Base-by-base conservation (phyloP, 768 basidiomycete species). In the Leccinellum albellum region DNA sequence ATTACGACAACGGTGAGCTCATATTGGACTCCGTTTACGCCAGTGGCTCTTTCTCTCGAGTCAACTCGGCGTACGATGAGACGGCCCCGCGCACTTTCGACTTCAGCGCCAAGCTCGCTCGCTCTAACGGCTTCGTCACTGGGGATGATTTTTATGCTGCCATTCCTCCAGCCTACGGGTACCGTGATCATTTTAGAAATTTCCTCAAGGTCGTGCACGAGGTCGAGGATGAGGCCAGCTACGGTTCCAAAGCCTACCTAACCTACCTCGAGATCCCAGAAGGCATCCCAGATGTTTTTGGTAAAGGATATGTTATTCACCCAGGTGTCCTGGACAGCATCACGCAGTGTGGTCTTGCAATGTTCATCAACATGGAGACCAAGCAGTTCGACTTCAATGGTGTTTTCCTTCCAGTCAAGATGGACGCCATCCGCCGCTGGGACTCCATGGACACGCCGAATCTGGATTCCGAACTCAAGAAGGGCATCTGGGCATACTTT, bases 321-420 rank as follows among this genome's bases (percentile, higher is more conserved):
- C 72, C 72, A 3, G 72, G 72, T 53, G 61, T 73, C 32, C 57
- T 73, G 7, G 72, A 73, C 56, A 71, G 69, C 12, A 69, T 70
- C 49, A 70, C 70, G 17, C 69, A 70, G 50, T 69, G 67, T 28
- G 69, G 70, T 54, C 67, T 70, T 15, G 65, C 67, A 2, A 67
- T 70, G 70, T 65, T 65, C 52, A 65, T 65, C 55, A 66, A 66
- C n/a, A 65, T 66, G 64, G 61, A 63, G 23, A 65, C 65, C 28
- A 70, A 70, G 44, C 68, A 58, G 6, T 70, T 70, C 44, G 69
- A 70, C 48, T 70, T 70, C 51, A 69, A 66, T 4, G 69, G 70
- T 20, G 66, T 70, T 13, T 69, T 70, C 37, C 67, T 70, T 44
- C 69, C 69, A 6, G 70, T 70, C 44, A 69, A 63, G 57, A 70